Percentiles rank a stretch among this genome's conserved stretches.
Conservation (phyloP, 148 eudicot genomes). For the Polygonum maritimum region DNA sequence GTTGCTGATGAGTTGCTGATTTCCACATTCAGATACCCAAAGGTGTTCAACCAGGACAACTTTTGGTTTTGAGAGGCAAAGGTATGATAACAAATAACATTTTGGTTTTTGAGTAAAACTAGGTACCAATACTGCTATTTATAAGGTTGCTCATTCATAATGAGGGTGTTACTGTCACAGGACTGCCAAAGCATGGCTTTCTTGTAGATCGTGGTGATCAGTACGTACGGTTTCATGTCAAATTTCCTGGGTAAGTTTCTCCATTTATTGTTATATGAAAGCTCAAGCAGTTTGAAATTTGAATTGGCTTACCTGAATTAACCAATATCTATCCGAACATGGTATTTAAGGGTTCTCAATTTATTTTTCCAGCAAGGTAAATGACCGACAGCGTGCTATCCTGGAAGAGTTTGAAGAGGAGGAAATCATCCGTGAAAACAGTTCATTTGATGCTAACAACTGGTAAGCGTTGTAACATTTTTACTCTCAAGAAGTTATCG, state of each 20-base stretch:
- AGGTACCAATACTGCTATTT: not conserved
- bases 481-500: not conserved
- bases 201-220: constrained; percentile 70
- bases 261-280: not conserved
- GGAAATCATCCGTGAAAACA: constrained; percentile 53
- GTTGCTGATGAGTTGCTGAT: not conserved
- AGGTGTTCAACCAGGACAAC: constrained; percentile 91
- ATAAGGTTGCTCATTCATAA: not conserved
- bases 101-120: not conserved
- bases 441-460: constrained; percentile 32
- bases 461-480: constrained; percentile 36
- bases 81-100: constrained; percentile 25
- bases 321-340: not conserved
- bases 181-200: constrained; percentile 73
- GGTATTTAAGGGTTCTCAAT: not conserved
- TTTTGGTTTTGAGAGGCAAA: constrained; percentile 62
- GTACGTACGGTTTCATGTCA: constrained; percentile 66
- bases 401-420: constrained; percentile 82
- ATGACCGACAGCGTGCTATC: constrained; percentile 82
- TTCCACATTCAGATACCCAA: constrained; percentile 57
- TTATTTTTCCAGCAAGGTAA: constrained; percentile 43
- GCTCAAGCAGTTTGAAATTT: not conserved
- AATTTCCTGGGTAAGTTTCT: constrained; percentile 61
- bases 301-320: not conserved
- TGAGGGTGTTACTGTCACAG: constrained; percentile 17